Conservation (phyloP, 495 filamentous ascomycete species). For the Xylaria telfairii region DNA sequence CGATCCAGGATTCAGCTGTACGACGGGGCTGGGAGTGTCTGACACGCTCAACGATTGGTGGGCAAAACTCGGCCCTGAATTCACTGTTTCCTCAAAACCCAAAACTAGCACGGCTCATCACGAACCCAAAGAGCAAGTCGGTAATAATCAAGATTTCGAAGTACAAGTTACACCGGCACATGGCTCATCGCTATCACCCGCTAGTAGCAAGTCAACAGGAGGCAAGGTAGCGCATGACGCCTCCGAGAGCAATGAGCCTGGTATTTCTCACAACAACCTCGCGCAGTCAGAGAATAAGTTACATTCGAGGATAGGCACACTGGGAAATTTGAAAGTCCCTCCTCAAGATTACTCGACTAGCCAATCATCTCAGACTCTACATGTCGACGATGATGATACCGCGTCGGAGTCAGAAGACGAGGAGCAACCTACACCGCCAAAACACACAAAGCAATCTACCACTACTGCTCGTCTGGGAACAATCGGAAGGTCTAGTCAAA, state of each 20-base stretch:
- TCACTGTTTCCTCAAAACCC: slow-evolving; percentile 22
- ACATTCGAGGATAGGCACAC: slow-evolving; percentile 32
- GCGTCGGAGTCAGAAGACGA: slow-evolving; percentile 35
- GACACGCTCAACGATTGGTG: slow-evolving; percentile 54
- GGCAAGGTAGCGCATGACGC: neutral
- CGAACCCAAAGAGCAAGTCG: slow-evolving; percentile 4
- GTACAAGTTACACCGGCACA: slow-evolving; percentile 55
- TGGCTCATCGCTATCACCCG: slow-evolving; percentile 29
- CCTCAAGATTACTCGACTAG: slow-evolving; percentile 20
- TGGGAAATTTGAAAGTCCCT: slow-evolving; percentile 35
- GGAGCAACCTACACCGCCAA: slow-evolving; percentile 16
- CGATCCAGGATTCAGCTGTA: slow-evolving; percentile 35
- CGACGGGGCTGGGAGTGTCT: slow-evolving; percentile 39
- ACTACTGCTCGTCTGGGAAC: slow-evolving; percentile 26
- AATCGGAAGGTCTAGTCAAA: slow-evolving; percentile 27
- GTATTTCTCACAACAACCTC: slow-evolving; percentile 28
- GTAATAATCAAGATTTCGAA: slow-evolving; percentile 50
- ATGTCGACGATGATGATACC: slow-evolving; percentile 37
- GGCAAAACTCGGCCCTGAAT: slow-evolving; percentile 45
- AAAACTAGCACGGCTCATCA: slow-evolving; percentile 19
- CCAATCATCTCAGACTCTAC: slow-evolving; percentile 34
- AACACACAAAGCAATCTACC: slow-evolving; percentile 14
- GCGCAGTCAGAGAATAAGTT: slow-evolving; percentile 18
- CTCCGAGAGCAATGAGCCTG: slow-evolving; percentile 35
- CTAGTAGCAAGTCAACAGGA: neutral